A percentile compares a stretch with the other conserved stretches of the same genome.
Conservation (phyloP, 2,329 filamentous ascomycete genomes). For the Whalleya microplaca region DNA sequence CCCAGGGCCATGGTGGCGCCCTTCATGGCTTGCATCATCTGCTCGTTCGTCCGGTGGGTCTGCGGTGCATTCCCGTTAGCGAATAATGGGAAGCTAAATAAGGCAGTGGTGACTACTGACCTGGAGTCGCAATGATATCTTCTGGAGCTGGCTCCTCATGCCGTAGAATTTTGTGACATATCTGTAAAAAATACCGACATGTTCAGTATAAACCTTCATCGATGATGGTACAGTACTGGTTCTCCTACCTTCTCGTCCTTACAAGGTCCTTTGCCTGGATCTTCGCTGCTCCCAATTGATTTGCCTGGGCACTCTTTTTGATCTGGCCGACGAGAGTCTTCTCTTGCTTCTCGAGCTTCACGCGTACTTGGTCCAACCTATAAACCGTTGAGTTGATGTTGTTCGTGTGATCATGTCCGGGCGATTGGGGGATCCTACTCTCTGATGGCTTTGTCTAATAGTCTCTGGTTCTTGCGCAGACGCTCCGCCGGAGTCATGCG, state of each 20-base stretch:
- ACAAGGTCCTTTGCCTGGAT: slow-evolving; percentile 98
- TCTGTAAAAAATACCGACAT: slow-evolving; percentile 46
- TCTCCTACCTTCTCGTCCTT: slow-evolving; percentile 74
- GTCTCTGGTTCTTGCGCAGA: slow-evolving; percentile 90
- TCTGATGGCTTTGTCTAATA: slow-evolving; percentile 94
- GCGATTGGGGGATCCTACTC: slow-evolving; percentile 50
- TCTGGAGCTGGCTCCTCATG: slow-evolving; percentile 96
- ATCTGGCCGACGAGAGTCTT: slow-evolving; percentile 96
- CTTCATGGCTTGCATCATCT: slow-evolving; percentile 99
- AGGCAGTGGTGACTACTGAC: slow-evolving; percentile 53
- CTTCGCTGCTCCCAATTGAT: slow-evolving; percentile 97
- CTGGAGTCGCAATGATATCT: slow-evolving; percentile 93
- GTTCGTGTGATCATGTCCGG: not conserved
- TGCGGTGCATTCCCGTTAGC: slow-evolving; percentile 41
- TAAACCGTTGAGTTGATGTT: not conserved
- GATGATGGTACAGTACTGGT: not conserved
- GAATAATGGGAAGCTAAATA: not conserved
- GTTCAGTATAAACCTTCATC: not conserved
- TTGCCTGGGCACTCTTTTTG: slow-evolving; percentile 97
- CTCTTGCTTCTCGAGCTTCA: slow-evolving; percentile 97
- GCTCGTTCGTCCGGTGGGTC: slow-evolving; percentile 97
- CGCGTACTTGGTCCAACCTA: slow-evolving; percentile 81
- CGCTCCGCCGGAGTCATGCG: slow-evolving; percentile 96
- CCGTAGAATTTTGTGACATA: slow-evolving; percentile 98
- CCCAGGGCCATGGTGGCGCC: slow-evolving; percentile 90